Evolutionary conservation across 208 protist genomes (phyloP), one percentile per base, ranked within the genome.

Genomic region (Trypanosomatidae sp.): DNA sequence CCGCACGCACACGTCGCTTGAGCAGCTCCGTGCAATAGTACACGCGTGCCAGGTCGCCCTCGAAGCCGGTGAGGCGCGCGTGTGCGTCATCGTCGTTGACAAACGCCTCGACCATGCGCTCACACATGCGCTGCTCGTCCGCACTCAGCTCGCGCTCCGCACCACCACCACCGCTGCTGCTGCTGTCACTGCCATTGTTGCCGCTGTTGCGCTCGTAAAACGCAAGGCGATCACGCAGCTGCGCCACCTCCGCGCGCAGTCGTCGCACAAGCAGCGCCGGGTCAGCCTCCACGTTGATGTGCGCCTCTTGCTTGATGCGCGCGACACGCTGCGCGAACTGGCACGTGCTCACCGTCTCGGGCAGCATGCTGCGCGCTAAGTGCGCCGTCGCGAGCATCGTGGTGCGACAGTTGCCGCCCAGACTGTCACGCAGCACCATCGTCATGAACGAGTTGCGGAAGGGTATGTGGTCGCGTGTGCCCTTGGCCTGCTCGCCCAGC

Each of bases 361-460:
- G 63, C 39, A 85, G 41, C 37, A 82, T 64, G 33, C 65, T 56
- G 10, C 38, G 30, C 0, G 75, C 58, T 1, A 76, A 56, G 46
- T 88, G 80, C 6, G 78, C 80, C 0, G 85, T 92, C 39, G 89
- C 86, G n/a, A 96, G 61, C 83, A 96, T 96, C 16, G 66, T 59
- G 8, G 89, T 96, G 65, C 85, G 93, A 35, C 95, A 97, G 72
- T 99, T 99, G 19, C 94, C 94, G 5, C 87, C 87, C 8, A 94
- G 66, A 45, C 80, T 88, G 55, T 94, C 83, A 2, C 84, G 83
- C 45, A 98, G 74, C 33, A 96, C 71, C 72, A 94, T 82, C 2
- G 95, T 98, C 64, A 98, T 79, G 48, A 95, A 95, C 18, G 75
- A 94, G 68, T 96, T 89, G 30, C 92, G 86, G 56, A 89, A 98